These are phyloP conservation scores for Naumovozyma baii DNA, from an alignment of 805 yeast genomes.

Conservation along the genomic window DNA sequence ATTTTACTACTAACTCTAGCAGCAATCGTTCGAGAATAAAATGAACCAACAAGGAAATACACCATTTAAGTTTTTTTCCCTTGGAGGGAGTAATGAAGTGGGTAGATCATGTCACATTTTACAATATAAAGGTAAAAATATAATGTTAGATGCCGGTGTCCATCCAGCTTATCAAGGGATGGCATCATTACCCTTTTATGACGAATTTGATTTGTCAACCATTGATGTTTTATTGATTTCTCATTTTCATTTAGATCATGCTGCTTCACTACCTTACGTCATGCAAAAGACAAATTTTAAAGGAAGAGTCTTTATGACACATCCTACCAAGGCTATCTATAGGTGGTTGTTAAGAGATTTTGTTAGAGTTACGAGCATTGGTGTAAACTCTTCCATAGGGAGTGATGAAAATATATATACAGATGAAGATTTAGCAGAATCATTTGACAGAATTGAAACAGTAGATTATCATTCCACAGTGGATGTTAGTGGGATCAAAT, in stretches of 20 bases:
- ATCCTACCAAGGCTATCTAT: slow-evolving; percentile 96
- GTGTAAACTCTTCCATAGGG: slow-evolving; percentile 34
- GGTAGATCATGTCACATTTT: slow-evolving; percentile 93
- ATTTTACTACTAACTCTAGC: no score
- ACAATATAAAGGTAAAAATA: slow-evolving; percentile 85
- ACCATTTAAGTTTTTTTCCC: slow-evolving; percentile 62
- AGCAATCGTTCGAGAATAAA: not conserved
- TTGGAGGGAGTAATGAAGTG: slow-evolving; percentile 98
- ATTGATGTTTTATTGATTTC: slow-evolving; percentile 82
- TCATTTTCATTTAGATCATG: slow-evolving; percentile 96
- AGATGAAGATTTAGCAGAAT: slow-evolving; percentile 79
- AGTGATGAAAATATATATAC: slow-evolving; percentile 54
- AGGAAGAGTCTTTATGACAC: slow-evolving; percentile 98
- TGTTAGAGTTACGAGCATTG: slow-evolving; percentile 71
- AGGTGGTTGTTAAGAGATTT: slow-evolving; percentile 92
- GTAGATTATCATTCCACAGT: slow-evolving; percentile 92
- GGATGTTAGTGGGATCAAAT: slow-evolving; percentile 87
- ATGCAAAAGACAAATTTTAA: slow-evolving; percentile 93
- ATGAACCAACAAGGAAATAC: slow-evolving; percentile 20
- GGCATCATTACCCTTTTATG: slow-evolving; percentile 88
- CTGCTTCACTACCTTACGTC: slow-evolving; percentile 94
- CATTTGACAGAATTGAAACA: slow-evolving; percentile 86
- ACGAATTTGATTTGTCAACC: slow-evolving; percentile 81
- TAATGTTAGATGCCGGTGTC: slow-evolving; percentile 96
- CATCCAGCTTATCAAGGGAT: slow-evolving; percentile 92